Evolutionary conservation across 1,284 basidiomycete species (phyloP).

Genomic region (Violaceomyces palustris): DNA sequence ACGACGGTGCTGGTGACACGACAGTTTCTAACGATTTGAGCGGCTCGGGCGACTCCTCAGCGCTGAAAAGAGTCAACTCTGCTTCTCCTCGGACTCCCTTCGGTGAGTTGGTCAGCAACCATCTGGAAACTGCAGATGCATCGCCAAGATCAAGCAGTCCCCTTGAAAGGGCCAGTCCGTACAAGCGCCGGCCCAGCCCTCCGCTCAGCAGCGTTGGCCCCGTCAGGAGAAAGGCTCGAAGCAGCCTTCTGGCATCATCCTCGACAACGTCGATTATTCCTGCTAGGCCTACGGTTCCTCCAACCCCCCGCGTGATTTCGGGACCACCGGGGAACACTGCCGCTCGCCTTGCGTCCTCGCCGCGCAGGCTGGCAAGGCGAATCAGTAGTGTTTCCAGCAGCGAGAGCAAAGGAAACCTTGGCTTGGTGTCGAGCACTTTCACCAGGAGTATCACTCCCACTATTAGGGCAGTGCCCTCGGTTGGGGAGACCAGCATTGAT

Average conservation of each 20-base stretch:
- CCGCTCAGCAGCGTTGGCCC: not conserved
- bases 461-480: too few species aligned
- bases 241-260: not conserved
- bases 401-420: too few species aligned
- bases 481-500: too few species aligned
- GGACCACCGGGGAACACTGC: not conserved
- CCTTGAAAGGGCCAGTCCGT: not conserved
- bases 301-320: not conserved
- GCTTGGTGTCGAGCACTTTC: too few species aligned
- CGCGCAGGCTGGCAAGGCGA: not conserved
- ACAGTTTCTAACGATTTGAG: not conserved
- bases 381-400: too few species aligned
- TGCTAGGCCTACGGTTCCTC: not conserved
- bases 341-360: too few species aligned
- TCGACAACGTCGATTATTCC: not conserved
- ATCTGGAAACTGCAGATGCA: not conserved
- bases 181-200: not conserved
- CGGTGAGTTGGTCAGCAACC: not conserved
- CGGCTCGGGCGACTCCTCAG: not conserved
- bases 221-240: not conserved
- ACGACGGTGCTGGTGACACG: not conserved
- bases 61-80: not conserved
- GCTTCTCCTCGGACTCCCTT: not conserved
- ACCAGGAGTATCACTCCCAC: too few species aligned
- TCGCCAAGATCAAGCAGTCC: not conserved